phyloP scores from a whole-genome alignment of 2,329 filamentous ascomycete genomes.

The Cephalotrichum gorgonifer region DNA sequence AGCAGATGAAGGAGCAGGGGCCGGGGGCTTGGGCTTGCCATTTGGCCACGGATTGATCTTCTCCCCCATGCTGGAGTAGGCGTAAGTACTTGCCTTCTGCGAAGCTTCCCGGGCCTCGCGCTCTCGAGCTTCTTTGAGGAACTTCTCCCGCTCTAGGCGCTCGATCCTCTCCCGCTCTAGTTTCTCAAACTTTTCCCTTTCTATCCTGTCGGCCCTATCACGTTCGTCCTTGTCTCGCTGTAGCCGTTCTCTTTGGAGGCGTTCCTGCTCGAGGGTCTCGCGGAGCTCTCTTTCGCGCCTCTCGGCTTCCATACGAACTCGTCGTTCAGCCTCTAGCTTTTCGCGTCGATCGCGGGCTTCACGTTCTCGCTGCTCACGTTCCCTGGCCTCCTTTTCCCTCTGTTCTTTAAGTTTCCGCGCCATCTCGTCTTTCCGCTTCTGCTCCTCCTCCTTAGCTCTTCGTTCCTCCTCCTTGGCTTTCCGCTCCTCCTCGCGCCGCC shows the following conservation, averaged over 20 bases:
- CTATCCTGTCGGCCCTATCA: conserved; percentile 5
- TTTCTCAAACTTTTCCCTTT: conserved; percentile 17
- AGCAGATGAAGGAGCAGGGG: conserved; percentile 19
- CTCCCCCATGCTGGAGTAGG: conserved; percentile 56
- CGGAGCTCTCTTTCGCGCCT: conserved; percentile 21
- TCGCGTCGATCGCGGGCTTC: conserved; percentile 9
- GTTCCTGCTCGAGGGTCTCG: conserved; percentile 23
- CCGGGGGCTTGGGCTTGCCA: conserved; percentile 34
- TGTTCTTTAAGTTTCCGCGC: conserved; percentile 41
- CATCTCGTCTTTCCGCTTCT: conserved; percentile 47
- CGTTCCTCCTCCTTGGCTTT: conserved; percentile 50
- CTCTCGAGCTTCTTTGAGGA: conserved; percentile 29
- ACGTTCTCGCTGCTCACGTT: conserved; percentile 27
- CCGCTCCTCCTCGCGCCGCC: conserved; percentile 53
- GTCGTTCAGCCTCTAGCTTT: conserved; percentile 8
- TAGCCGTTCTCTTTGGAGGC: conserved; percentile 17
- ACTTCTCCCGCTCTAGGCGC: conserved; percentile 32
- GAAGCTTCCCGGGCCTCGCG: conserved; percentile 24
- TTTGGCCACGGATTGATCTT: conserved; percentile 61
- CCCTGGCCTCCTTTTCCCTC: conserved; percentile 43
- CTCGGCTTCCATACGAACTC: conserved; percentile 9
- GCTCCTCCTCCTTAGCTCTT: conserved; percentile 49
- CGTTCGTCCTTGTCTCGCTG: conserved; percentile 13
- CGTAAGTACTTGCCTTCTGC: conserved; percentile 34
- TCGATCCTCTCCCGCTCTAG: conserved; percentile 14